Base-by-base conservation (phyloP, 2,329 filamentous ascomycete species). In the Colletotrichum sp. region DNA sequence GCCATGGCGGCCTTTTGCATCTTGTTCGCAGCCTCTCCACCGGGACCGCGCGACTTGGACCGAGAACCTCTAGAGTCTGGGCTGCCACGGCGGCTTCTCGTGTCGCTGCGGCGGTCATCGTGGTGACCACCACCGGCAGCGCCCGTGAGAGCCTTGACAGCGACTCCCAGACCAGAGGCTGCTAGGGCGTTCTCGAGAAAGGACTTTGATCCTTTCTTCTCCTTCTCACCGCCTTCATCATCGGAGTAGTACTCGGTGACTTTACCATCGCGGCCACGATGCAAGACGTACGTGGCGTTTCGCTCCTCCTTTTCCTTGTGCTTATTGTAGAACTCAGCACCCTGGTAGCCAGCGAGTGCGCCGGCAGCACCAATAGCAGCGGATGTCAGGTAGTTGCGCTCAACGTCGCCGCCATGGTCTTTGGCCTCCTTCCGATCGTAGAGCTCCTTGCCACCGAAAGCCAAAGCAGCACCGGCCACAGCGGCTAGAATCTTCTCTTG, bases 1-100 rank as follows among this genome's bases (percentile, higher is more conserved):
- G 96, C 96, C 88, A 97, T 96, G 83, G 96, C 95, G 39, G 96
- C 96, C 85, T 98, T 95, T 79, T 96, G 93, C 63, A 95, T 91
- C 80, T 95, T 95, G 80, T 87, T 89, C 44, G 87, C 85, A 34
- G 82, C 84, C 57, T 84, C 81, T 68, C 88, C 86, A 55, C 88
- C 89, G 73, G 87, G 78, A 77, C 87, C 88, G 72, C 89, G 87
- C 59, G 89, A 88, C 71, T 88, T 86, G 36, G 90, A 91, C 78
- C 90, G 90, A 75, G 91, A 91, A 26, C 90, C 85, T 36, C 68
- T 77, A 24, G 81, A 80, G 60, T 77, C 72, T 12, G 82, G 84
- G 76, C 85, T 86, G 52, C 85, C 85, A 59, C 89, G 88, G 24
- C 75, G 75, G 68, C 75, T 79, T 21, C 75, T 71, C n/a, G 63